Evolutionary conservation across 352 stramenopile species (phyloP), one percentile per base, ranked within the genome.

Genomic region (Globisporangium spiculum): DNA sequence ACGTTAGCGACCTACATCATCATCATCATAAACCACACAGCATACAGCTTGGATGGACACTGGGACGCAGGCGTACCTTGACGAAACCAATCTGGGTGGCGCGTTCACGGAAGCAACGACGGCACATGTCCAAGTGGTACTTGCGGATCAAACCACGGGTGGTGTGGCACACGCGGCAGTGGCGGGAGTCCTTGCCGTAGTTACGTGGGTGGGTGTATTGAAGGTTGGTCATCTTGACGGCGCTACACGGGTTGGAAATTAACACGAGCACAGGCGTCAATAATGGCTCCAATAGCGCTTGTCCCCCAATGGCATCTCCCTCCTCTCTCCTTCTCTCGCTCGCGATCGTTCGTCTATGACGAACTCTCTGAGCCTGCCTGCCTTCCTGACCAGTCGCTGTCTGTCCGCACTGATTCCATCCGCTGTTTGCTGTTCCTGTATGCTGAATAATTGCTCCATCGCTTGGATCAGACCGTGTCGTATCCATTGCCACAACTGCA

Each of bases 81-180:
- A 94, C 77, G 81, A 98, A 98, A 68, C 96, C 96, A 83, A 98
- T 98, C 76, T 98, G 84, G 67, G 79, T 94, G 74, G 94, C 94
- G 77, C 94, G 90, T 78, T 98, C 91, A 64, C 94, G 88, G 90
- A 98, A 98, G 87, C 96, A 98, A 71, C 96, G 94, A 80, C 96
- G 92, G 91, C 96, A 98, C 87, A 98, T 98, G 81, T 97, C 95
- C 71, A 98, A 77, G 78, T 93, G 78, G 82, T 98, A 98, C 88
- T 98, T 98, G 79, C 93, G 87, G 84, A 98, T 98, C 64, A 98
- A 75, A 81, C 90, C 92, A 85, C 87, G 85, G 63, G 90, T 96
- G 59, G 90, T 96, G 74, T 94, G 84, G 86, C 91, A 97, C 72
- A 93, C 85, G 70, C 90, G 90, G 88, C 91, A 96, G 83, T 94